phyloP scores from a whole-genome alignment of 495 filamentous ascomycete genomes.

The Pseudomonodictys pantanalensis region DNA sequence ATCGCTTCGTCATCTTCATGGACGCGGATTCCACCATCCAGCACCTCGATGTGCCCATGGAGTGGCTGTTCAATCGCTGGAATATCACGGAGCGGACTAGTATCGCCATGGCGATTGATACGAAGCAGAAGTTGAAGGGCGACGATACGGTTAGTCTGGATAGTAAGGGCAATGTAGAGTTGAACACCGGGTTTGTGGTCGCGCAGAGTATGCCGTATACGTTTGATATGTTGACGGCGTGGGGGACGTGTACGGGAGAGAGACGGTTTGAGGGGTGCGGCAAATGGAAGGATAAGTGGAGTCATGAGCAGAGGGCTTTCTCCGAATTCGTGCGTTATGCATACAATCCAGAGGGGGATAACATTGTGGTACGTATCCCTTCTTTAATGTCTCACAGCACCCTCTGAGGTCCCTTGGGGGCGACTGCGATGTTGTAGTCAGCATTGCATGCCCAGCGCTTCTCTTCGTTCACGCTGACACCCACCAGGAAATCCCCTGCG shows the following conservation, averaged over 20 bases:
- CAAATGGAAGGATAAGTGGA: conserved; percentile 36
- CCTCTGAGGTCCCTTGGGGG: neutral
- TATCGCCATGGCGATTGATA: conserved; percentile 44
- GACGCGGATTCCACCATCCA: conserved; percentile 50
- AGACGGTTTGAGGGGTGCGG: conserved; percentile 37
- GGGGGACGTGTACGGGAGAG: conserved; percentile 39
- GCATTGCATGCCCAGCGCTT: neutral
- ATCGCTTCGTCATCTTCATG: conserved; percentile 49
- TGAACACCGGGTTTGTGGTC: conserved; percentile 46
- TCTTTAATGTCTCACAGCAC: neutral
- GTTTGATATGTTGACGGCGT: conserved; percentile 39
- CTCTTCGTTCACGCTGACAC: neutral
- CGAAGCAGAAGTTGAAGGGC: neutral
- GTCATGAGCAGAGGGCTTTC: conserved; percentile 45
- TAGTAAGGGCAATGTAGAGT: conserved; percentile 27
- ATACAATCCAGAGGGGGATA: conserved; percentile 4
- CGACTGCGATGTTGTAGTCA: no score
- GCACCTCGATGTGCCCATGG: conserved; percentile 48
- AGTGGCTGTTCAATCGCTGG: conserved; percentile 56
- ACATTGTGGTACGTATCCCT: conserved; percentile 11
- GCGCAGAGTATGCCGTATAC: conserved; percentile 37
- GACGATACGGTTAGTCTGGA: conserved; percentile 26
- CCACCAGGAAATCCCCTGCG: conserved; percentile 8
- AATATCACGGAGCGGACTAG: conserved; percentile 33
- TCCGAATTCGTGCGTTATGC: conserved; percentile 41